Conservation (phyloP, 2,329 filamentous ascomycete genomes). For the Mycocentrospora acerina region DNA sequence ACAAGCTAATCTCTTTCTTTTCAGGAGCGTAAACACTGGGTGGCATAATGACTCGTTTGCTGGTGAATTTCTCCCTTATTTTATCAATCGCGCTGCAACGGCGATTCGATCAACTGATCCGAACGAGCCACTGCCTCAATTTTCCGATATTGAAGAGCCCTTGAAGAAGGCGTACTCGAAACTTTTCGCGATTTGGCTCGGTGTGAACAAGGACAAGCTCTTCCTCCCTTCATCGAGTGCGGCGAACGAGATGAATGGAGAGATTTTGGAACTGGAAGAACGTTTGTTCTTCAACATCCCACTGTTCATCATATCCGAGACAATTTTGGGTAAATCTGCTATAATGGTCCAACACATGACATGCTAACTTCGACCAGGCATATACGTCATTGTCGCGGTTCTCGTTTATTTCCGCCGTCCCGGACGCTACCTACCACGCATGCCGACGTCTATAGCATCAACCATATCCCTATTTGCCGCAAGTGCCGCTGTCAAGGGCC, state of each 20-base stretch:
- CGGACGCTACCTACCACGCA: constrained; percentile 48
- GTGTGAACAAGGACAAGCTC: constrained; percentile 43
- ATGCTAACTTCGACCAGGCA: not conserved
- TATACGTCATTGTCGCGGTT: constrained; percentile 47
- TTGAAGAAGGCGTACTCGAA: constrained; percentile 36
- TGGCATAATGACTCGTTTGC: constrained; percentile 54
- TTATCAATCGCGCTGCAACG: constrained; percentile 39
- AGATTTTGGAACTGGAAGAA: constrained; percentile 26
- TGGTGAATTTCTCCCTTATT: constrained; percentile 50
- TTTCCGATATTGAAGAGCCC: constrained; percentile 18
- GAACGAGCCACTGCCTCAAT: constrained; percentile 29
- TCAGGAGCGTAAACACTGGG: not conserved
- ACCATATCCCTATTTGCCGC: constrained; percentile 51
- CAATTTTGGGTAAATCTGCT: constrained; percentile 46
- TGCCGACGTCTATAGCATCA: constrained; percentile 54
- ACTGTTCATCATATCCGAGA: constrained; percentile 49
- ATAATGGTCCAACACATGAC: constrained; percentile 29
- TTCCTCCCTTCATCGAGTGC: constrained; percentile 28
- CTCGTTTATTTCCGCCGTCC: constrained; percentile 47
- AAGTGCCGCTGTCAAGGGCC: constrained; percentile 45
- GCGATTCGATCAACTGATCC: constrained; percentile 39
- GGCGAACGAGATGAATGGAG: constrained; percentile 8
- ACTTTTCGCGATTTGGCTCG: constrained; percentile 47
- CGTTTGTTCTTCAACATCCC: constrained; percentile 51
- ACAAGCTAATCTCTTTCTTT: constrained; percentile 18